A percentile compares a stretch with the other conserved stretches of the same genome.
Conservation (phyloP, 306 rosid genomes). For the Cucurbita pepo region DNA sequence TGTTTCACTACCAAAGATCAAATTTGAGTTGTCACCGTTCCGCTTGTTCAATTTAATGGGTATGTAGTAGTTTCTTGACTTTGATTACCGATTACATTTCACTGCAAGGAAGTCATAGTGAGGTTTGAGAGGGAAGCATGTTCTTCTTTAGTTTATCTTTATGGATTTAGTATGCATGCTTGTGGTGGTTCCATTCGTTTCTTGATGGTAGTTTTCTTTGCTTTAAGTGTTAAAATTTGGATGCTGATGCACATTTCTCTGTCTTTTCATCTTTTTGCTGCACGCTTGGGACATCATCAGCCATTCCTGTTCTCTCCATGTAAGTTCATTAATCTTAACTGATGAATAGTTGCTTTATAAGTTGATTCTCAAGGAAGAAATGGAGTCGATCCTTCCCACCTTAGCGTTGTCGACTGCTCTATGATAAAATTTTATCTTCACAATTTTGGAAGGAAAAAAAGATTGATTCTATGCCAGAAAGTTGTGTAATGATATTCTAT, state of each 20-base stretch:
- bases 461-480: too few species aligned
- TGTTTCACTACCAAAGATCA: slow-evolving; percentile 96
- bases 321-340: slow-evolving; percentile 31
- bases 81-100: background rate
- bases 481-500: too few species aligned
- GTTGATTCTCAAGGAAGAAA: background rate
- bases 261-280: slow-evolving; percentile 15
- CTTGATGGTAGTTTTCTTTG: background rate
- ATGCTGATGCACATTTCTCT: slow-evolving; percentile 28
- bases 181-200: background rate
- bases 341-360: slow-evolving; percentile 4
- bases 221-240: slow-evolving; percentile 1
- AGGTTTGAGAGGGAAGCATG: background rate
- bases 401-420: background rate
- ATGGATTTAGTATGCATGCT: background rate
- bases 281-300: slow-evolving; percentile 42
- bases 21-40: slow-evolving; percentile 83
- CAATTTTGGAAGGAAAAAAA: too few species aligned
- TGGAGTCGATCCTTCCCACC: background rate
- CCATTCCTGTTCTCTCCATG: slow-evolving; percentile 97
- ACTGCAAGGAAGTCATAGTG: background rate
- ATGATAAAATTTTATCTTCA: background rate
- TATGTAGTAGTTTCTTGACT: slow-evolving; percentile 20
- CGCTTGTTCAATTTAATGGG: slow-evolving; percentile 97
- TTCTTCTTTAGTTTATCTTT: background rate